A percentile compares a stretch with the other conserved stretches of the same genome.
Conservation (phyloP, 2,329 filamentous ascomycete genomes). For the Fulvia fulva region DNA sequence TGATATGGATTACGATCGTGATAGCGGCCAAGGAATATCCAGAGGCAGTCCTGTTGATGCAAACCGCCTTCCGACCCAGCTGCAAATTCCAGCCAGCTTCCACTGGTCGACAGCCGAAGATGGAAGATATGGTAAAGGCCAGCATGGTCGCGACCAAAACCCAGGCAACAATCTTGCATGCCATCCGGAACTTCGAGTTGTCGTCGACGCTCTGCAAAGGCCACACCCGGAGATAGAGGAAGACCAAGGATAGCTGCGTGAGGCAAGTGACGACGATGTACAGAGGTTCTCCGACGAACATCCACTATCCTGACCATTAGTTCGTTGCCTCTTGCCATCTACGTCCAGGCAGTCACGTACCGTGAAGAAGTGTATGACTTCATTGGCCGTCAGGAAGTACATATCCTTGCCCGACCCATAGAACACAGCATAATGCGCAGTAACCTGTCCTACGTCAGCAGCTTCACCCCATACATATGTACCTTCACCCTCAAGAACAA, state of each 20-base stretch:
- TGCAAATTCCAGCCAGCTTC: conserved; percentile 10
- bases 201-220: neutral
- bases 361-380: conserved; percentile 1
- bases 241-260: conserved; percentile 13
- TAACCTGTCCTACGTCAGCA: neutral
- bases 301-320: conserved; percentile 7
- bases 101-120: conserved; percentile 14
- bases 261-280: conserved; percentile 11
- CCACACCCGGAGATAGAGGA: conserved; percentile 19
- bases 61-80: conserved; percentile 6
- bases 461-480: too few relatives aligned
- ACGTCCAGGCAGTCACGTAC: neutral
- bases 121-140: conserved; percentile 5
- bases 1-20: conserved; percentile 12
- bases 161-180: conserved; percentile 6
- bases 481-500: too few relatives aligned
- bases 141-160: conserved; percentile 3
- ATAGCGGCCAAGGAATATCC: conserved; percentile 10
- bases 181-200: conserved; percentile 6
- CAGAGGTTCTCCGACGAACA: conserved; percentile 13
- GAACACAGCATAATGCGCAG: neutral
- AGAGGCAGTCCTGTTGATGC: conserved; percentile 9
- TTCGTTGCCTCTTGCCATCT: neutral
- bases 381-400: neutral
- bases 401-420: conserved; percentile 7